A percentile compares a stretch with the other conserved stretches of the same genome.
Evolutionary conservation across 2,329 filamentous ascomycete species (phyloP).

Genomic region (Neoscytalidium dimidiatum): DNA sequence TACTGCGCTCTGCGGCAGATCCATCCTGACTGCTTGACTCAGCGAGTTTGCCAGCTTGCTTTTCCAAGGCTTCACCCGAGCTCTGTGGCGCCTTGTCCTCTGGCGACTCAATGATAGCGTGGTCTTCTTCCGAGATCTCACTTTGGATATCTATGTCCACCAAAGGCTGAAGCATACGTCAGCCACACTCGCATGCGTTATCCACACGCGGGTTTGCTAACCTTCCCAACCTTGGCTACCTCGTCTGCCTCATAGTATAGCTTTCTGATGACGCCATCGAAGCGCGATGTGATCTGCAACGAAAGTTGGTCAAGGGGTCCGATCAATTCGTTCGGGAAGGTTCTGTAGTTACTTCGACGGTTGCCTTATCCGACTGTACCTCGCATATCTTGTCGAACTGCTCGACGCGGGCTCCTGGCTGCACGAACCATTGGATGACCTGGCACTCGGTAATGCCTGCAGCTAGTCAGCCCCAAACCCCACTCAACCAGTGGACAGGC

Average conservation of each 20-base stretch:
- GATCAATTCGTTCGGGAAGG: slow-evolving; percentile 21
- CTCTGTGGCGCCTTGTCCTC: background rate
- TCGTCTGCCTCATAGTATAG: slow-evolving; percentile 94
- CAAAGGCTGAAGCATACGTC: slow-evolving; percentile 61
- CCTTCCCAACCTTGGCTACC: slow-evolving; percentile 88
- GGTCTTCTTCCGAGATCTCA: slow-evolving; percentile 66
- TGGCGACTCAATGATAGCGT: slow-evolving; percentile 32
- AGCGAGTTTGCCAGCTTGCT: slow-evolving; percentile 26
- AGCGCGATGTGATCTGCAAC: slow-evolving; percentile 85
- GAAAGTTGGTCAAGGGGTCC: slow-evolving; percentile 13
- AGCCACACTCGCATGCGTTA: background rate
- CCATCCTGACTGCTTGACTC: slow-evolving; percentile 22
- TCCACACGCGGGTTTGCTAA: slow-evolving; percentile 28
- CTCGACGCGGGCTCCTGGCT: slow-evolving; percentile 91
- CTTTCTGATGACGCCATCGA: slow-evolving; percentile 93
- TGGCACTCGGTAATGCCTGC: slow-evolving; percentile 96
- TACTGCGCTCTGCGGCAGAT: background rate
- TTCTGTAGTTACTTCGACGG: slow-evolving; percentile 52
- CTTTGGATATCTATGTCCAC: slow-evolving; percentile 93
- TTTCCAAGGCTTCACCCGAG: slow-evolving; percentile 12
- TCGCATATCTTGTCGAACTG: slow-evolving; percentile 98
- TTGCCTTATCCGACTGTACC: slow-evolving; percentile 96
- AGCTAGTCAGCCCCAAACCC: background rate
- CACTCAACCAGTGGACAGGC: background rate
- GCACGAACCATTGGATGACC: slow-evolving; percentile 99